Percentiles rank a stretch among this genome's conserved stretches.
phyloP scores from a whole-genome alignment of 805 yeast genomes.

The Pichia deserticola region DNA sequence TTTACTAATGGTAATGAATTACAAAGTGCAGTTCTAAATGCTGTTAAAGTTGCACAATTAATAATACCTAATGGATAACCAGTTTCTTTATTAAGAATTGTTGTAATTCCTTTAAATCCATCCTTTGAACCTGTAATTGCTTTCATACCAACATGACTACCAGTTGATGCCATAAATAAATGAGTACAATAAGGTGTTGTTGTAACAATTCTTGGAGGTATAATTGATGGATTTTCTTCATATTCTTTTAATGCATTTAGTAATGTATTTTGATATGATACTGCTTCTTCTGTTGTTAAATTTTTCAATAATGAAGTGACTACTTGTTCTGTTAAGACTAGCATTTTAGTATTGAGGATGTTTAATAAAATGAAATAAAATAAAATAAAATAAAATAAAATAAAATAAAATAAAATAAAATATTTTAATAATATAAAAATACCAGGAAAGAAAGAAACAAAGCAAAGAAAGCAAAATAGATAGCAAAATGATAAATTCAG shows the following conservation, averaged over 20 bases:
- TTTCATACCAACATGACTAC: slow-evolving; percentile 50
- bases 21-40: slow-evolving; percentile 59
- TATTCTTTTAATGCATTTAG: slow-evolving; percentile 34
- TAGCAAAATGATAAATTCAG: too few species aligned
- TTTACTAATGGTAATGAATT: slow-evolving; percentile 41
- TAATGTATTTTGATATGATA: slow-evolving; percentile 31
- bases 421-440: too few species aligned
- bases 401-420: too few species aligned
- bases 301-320: slow-evolving; percentile 23
- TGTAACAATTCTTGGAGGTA: slow-evolving; percentile 50
- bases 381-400: too few species aligned
- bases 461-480: too few species aligned
- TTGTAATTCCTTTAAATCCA: slow-evolving; percentile 54
- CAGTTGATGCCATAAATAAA: slow-evolving; percentile 60
- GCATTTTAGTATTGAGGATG: slow-evolving; percentile 20
- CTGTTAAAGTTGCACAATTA: slow-evolving; percentile 54
- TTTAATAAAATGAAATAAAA: too few species aligned
- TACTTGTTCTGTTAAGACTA: slow-evolving; percentile 28
- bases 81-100: slow-evolving; percentile 40
- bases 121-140: slow-evolving; percentile 48
- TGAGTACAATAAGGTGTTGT: slow-evolving; percentile 36
- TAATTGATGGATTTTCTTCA: slow-evolving; percentile 34
- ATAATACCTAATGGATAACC: slow-evolving; percentile 48
- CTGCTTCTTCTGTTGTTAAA: slow-evolving; percentile 24
- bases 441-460: too few species aligned